Evolutionary conservation across 2,329 filamentous ascomycete species (phyloP), one percentile per base, ranked within the genome.

Genomic region (Fusarium chuoi): DNA sequence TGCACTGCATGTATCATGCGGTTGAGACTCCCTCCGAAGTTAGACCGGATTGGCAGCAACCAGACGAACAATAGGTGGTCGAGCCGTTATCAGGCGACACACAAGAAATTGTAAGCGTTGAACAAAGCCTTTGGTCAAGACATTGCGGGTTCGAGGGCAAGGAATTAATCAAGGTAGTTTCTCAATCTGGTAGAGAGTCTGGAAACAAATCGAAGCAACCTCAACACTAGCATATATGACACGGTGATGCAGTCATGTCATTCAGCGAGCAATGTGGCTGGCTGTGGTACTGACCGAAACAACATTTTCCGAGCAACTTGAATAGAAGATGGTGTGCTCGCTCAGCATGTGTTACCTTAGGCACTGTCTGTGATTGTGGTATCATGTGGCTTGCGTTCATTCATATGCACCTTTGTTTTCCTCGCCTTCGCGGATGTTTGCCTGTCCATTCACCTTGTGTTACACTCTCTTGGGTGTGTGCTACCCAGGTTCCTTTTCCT

Each of bases 331-430:
- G 38, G 59, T 61, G 54, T 56, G 64, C 44, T 44, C 62, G 36
- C 17, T 66, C 60, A 55, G 35, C 30, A 46, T 70, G 35, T 70
- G 44, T 35, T 60, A 38, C 62, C 39, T 51, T 30, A 30, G 30
- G 30, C 12, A 28, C 22, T 35, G 36, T 65, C 51, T 52, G 38
- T 42, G 39, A 38, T 22, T 52, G 65, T 49, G 33, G 26, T 38
- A 45, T 41, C 54, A 59, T 65, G 59, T 55, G 44, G 68, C 69
- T 65, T 69, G 54, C 65, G 39, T 58, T 42, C 64, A 55, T 52
- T 49, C 52, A 60, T 44, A 45, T 70, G 65, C 51, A 65, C 52
- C 51, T 70, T 73, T 70, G 60, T 42, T 36, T 46, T 67, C 46
- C 42, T 36, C 35, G n/a, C 18, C n/a, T 26, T 26, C 13, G 14